Conservation (phyloP, 306 rosid species). For the Prunus davidiana region DNA sequence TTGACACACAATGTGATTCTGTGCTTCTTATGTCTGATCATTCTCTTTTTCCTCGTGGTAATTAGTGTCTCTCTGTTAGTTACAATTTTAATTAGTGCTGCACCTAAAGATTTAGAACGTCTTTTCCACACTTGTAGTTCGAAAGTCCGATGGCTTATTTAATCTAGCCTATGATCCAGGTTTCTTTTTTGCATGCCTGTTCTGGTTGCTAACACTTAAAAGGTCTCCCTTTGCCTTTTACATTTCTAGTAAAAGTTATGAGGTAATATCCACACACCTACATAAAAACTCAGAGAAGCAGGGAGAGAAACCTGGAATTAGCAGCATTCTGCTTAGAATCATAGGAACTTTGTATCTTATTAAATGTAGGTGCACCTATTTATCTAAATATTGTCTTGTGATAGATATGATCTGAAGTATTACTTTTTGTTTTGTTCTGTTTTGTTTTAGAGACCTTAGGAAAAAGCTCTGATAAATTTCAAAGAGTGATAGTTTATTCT, state of each 20-base stretch:
- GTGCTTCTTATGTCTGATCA: conserved; percentile 80
- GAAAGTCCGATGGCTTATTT: not conserved
- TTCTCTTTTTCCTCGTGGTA: conserved; percentile 72
- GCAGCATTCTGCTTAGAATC: not conserved
- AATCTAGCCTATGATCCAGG: not conserved
- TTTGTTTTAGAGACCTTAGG: not conserved
- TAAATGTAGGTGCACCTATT: not conserved
- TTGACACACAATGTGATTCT: conserved; percentile 50
- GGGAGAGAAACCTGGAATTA: not conserved
- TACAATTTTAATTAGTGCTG: conserved; percentile 2
- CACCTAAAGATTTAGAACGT: not conserved
- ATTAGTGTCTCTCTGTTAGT: conserved; percentile 6
- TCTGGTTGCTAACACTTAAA: conserved; percentile 7
- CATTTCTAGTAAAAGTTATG: not conserved
- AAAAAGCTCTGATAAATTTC: not conserved
- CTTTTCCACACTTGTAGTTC: not conserved
- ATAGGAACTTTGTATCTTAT: not conserved
- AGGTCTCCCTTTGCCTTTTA: not conserved
- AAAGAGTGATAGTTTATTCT: conserved; percentile 13
- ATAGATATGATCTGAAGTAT: not conserved
- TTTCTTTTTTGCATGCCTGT: conserved; percentile 7
- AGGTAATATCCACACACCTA: not conserved
- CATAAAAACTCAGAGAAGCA: not conserved
- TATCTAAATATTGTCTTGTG: not conserved
- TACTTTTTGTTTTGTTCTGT: not conserved